Conservation (phyloP, 176 grass and related monocot genomes). For the Poa pratensis region DNA sequence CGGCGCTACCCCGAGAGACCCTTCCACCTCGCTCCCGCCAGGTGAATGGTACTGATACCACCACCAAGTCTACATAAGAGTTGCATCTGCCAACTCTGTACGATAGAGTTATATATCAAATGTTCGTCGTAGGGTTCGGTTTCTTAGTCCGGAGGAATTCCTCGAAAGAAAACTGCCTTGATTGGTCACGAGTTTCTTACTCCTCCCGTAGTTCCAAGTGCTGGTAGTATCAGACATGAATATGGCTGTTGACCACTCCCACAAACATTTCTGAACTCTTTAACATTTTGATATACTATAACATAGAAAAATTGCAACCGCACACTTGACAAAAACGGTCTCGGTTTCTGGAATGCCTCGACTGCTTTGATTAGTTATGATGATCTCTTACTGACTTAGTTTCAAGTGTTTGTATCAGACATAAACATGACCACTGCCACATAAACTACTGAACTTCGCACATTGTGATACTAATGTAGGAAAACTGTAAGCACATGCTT, state of each 20-base stretch:
- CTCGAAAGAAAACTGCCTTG: not conserved
- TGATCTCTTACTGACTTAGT: not conserved
- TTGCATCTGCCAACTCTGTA: not conserved
- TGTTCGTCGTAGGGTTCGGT: not conserved
- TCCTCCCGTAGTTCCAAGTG: no score
- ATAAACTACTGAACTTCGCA: not conserved
- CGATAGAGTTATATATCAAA: not conserved
- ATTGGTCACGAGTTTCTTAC: not conserved
- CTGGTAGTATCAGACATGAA: not conserved
- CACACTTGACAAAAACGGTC: no score
- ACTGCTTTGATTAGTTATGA: not conserved
- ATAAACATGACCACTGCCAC: not conserved
- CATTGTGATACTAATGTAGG: not conserved
- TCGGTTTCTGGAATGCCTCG: not conserved
- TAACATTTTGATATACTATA: not conserved
- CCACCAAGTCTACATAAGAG: not conserved
- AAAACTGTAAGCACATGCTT: not conserved
- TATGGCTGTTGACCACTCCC: not conserved
- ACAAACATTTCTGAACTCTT: not conserved
- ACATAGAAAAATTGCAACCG: no score
- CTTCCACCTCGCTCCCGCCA: not conserved
- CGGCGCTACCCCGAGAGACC: not conserved
- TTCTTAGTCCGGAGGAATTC: not conserved
- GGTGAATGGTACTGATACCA: constrained; percentile 10
- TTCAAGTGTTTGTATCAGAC: not conserved